These are phyloP conservation scores for Laetiporus sulphureus DNA, from an alignment of 1,284 basidiomycete species.

Conservation along the genomic window DNA sequence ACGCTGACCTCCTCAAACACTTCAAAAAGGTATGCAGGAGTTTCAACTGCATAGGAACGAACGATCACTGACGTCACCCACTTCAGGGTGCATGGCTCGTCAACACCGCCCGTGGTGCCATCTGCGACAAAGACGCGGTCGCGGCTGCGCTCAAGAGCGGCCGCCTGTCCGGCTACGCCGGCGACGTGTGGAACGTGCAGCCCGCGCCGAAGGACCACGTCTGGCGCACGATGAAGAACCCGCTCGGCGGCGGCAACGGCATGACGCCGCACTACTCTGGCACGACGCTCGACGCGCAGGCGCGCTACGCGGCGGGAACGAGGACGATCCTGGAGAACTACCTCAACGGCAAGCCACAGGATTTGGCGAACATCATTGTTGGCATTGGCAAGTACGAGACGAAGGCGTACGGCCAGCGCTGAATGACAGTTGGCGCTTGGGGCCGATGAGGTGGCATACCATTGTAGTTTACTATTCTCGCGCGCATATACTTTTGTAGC, in stretches of 20 bases:
- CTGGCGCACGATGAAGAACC: constrained; percentile 82
- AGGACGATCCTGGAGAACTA: constrained; percentile 81
- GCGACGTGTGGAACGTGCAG: constrained; percentile 76
- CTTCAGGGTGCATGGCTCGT: constrained; percentile 77
- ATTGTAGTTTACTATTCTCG: no score
- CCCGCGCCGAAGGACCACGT: constrained; percentile 83
- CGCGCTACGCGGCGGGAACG: constrained; percentile 79
- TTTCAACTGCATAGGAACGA: no score
- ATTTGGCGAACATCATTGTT: constrained; percentile 79
- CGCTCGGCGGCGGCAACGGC: constrained; percentile 74
- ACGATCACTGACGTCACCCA: no score
- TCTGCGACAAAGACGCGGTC: constrained; percentile 82
- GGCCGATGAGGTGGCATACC: no score
- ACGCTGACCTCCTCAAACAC: constrained; percentile 78
- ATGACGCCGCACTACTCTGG: constrained; percentile 88
- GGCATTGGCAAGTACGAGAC: constrained; percentile 58
- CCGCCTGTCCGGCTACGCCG: constrained; percentile 66
- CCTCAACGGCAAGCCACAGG: constrained; percentile 61
- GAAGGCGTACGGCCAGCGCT: constrained; percentile 39
- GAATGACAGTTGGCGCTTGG: no score
- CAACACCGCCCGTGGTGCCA: constrained; percentile 93
- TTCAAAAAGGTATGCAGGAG: constrained; percentile 67
- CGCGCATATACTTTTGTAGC: no score
- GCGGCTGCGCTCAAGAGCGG: constrained; percentile 75
- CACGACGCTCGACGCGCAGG: constrained; percentile 89